These are phyloP conservation scores for Allium cepa DNA, from an alignment of 106 monocot species.

Conservation along the genomic window DNA sequence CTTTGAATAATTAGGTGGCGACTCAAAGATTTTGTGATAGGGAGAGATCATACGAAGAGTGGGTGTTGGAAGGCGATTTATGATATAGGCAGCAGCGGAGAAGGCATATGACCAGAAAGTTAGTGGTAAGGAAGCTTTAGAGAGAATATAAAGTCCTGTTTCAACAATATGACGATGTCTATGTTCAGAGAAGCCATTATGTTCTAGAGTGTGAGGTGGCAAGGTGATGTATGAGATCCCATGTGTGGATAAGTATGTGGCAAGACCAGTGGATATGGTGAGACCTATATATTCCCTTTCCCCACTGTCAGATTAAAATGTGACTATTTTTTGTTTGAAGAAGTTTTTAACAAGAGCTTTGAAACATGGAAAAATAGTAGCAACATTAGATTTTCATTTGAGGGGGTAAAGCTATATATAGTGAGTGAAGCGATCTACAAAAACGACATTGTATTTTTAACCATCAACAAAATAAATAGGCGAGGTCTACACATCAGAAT, in stretches of 20 bases:
- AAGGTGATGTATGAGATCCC: slow-evolving; percentile 3
- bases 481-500: slow-evolving; percentile 3
- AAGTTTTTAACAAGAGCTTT: slow-evolving; percentile 5
- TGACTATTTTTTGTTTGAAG: too few relatives aligned
- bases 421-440: slow-evolving; percentile 1
- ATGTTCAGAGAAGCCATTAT: slow-evolving; percentile 4
- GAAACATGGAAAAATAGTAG: not conserved
- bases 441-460: slow-evolving; percentile 7
- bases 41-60: not conserved
- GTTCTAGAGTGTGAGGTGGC: slow-evolving; percentile 1
- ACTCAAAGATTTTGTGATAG: not conserved
- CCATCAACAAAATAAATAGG: slow-evolving; percentile 5
- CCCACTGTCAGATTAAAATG: slow-evolving; percentile 6
- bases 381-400: not conserved
- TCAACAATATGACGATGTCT: slow-evolving; percentile 4
- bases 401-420: slow-evolving; percentile 8
- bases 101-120: not conserved
- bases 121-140: not conserved
- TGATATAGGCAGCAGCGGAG: not conserved
- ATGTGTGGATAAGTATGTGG: not conserved
- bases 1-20: slow-evolving; percentile 1
- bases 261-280: not conserved
- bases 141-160: not conserved
- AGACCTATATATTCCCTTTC: not conserved
- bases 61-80: not conserved